These are phyloP conservation scores for Venturia asperata DNA, from an alignment of 2,329 filamentous ascomycete genomes.

Conservation along the genomic window DNA sequence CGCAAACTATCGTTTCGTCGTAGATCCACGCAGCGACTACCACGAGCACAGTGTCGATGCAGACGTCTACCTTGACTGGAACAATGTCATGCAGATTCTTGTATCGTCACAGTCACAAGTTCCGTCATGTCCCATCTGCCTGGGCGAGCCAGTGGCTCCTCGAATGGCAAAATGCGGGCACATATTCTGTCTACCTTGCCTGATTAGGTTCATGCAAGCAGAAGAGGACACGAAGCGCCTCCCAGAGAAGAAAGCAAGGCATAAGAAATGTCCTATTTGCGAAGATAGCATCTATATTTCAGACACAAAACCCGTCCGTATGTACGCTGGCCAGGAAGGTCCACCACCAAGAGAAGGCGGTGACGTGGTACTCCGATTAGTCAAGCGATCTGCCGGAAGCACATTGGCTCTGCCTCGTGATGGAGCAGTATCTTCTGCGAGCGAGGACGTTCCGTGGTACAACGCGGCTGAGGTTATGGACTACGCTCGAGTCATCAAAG, in stretches of 20 bases:
- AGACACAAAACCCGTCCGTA: constrained; percentile 81
- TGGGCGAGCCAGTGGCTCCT: constrained; percentile 85
- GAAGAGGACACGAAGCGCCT: constrained; percentile 55
- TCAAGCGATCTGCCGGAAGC: constrained; percentile 71
- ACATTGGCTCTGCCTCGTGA: constrained; percentile 85
- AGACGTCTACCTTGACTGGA: constrained; percentile 86
- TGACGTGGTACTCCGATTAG: constrained; percentile 81
- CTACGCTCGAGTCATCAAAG: constrained; percentile 93
- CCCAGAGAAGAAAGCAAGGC: constrained; percentile 64
- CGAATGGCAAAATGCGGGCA: constrained; percentile 97
- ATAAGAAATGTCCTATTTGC: constrained; percentile 95
- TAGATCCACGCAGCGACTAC: constrained; percentile 75
- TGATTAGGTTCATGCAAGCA: constrained; percentile 93
- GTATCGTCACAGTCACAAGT: constrained; percentile 84
- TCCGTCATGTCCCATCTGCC: constrained; percentile 86
- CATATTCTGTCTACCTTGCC: constrained; percentile 88
- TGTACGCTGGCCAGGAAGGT: constrained; percentile 83
- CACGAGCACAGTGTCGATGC: constrained; percentile 73
- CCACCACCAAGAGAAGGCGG: constrained; percentile 73
- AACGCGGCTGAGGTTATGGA: constrained; percentile 90
- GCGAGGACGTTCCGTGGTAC: constrained; percentile 86
- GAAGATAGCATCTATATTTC: constrained; percentile 90
- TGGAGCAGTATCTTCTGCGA: constrained; percentile 60
- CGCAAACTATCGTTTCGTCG: constrained; percentile 95
- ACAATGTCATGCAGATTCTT: constrained; percentile 80